These are phyloP conservation scores for Celoporthe dispersa DNA, from an alignment of 2,329 filamentous ascomycete genomes.

Conservation along the genomic window DNA sequence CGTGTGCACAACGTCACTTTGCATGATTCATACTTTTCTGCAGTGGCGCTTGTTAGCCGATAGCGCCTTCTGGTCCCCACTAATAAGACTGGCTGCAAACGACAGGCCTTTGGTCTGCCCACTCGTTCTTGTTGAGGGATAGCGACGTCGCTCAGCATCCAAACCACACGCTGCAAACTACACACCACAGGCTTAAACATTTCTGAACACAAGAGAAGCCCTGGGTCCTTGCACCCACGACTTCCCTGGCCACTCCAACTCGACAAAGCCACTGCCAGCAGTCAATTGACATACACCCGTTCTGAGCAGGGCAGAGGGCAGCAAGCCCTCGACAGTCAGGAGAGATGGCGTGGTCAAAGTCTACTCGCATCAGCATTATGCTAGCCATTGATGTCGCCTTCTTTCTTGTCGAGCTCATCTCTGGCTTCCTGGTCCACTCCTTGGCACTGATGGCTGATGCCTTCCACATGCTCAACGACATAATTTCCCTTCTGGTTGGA, in stretches of 20 bases:
- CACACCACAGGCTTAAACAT: background rate
- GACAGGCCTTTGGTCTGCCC: background rate
- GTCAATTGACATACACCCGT: constrained; percentile 7
- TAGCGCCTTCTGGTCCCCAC: background rate
- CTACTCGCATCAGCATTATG: constrained; percentile 89
- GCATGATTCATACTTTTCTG: background rate
- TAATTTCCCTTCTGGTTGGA: constrained; percentile 89
- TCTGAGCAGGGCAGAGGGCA: constrained; percentile 15
- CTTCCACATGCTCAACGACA: constrained; percentile 99
- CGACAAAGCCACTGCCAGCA: background rate
- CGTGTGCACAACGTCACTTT: background rate
- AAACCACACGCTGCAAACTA: background rate
- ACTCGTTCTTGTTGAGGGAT: background rate
- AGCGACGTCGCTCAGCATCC: background rate
- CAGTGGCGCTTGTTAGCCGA: background rate
- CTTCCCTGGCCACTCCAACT: too few species aligned
- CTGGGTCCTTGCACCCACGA: background rate
- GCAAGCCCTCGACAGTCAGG: constrained; percentile 29
- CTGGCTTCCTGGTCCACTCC: constrained; percentile 86
- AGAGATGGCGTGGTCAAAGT: constrained; percentile 87
- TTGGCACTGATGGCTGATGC: constrained; percentile 94
- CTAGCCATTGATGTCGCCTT: constrained; percentile 87
- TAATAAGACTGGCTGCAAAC: background rate
- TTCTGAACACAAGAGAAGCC: background rate
- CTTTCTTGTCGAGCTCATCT: constrained; percentile 85